These are phyloP conservation scores for Myrica gale DNA, from an alignment of 306 rosid genomes.

Conservation along the genomic window DNA sequence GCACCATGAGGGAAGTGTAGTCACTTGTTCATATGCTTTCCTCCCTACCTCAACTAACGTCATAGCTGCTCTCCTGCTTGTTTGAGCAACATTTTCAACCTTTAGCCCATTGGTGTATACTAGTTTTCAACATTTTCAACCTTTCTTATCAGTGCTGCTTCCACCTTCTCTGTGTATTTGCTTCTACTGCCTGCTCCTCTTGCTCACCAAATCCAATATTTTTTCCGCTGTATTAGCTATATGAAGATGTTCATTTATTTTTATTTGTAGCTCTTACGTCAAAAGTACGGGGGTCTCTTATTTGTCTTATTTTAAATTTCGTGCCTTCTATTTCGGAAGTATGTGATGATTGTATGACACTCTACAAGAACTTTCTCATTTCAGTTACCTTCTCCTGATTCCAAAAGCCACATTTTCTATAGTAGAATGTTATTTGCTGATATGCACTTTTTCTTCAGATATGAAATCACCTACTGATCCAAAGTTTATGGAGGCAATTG, in stretches of 20 bases:
- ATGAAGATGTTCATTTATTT: background rate
- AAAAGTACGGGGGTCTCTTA: background rate
- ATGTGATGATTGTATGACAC: background rate
- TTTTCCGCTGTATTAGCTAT: background rate
- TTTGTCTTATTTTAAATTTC: background rate
- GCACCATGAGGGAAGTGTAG: no score
- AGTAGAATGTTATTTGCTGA: background rate
- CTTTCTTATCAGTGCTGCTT: background rate
- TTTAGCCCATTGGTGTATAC: background rate
- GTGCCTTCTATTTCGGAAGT: background rate
- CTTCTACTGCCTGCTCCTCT: no score
- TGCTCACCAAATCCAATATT: background rate
- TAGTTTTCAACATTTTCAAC: background rate
- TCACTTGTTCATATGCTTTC: no score
- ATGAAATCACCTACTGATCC: slow-evolving; percentile 85
- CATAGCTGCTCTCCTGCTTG: no score
- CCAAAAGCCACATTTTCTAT: background rate
- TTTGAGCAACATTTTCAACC: background rate
- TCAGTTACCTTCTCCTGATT: background rate
- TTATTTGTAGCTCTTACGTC: background rate
- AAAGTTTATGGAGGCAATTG: slow-evolving; percentile 92
- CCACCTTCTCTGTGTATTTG: no score
- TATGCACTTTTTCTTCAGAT: slow-evolving; percentile 47
- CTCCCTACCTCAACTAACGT: no score
- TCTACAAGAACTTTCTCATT: slow-evolving; percentile 19